Base-by-base conservation (phyloP, 352 stramenopile species). In the Phytophthora chlamydospora region DNA sequence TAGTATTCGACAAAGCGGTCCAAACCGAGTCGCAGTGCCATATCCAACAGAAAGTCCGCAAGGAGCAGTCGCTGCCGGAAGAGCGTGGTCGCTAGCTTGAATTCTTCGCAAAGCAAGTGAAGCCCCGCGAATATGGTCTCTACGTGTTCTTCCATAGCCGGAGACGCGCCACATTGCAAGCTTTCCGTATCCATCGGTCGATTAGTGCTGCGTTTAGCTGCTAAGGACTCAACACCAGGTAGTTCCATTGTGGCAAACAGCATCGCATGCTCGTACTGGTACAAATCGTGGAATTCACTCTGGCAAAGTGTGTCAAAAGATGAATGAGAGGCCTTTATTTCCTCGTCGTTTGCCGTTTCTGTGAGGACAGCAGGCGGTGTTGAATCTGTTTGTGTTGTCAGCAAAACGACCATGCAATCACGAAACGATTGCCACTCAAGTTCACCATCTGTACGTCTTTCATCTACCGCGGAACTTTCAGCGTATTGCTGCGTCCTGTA, bases 91-190 rank as follows among this genome's bases (percentile, higher is more conserved):
- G 83, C 90, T 13, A 93, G 57, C 45, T 81, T 87, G 0, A 83
- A 46, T 31, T 94, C 83, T 81, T 94, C 83, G 36, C 88, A 73
- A 4, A 91, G 51, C 27, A 93, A 68, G 35, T 94, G 85, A 27
- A 94, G 58, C 0, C 67, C 79, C 0, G 58, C 57, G 71, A 90
- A 83, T n/a, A 88, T 66, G 2, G 17, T 31, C 27, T 42, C 24
- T 16, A 71, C 11, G 7, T 68, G 61, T 31, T 59, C 46, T 24
- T 54, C 27, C 32, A 77, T 59, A 35, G 8, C 29, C 17, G 4
- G 57, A 33, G 29, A 48, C 21, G 10, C 2, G 4, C 21, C 41
- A 27, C 1, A 21, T 49, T 53, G 13, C 1, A 43, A 24, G 27
- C 4, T 47, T 45, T 49, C 19, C 9, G n/a, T 6, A 36, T 33